Evolutionary conservation across 495 filamentous ascomycete genomes (phyloP).

Genomic region (Halenospora varia): DNA sequence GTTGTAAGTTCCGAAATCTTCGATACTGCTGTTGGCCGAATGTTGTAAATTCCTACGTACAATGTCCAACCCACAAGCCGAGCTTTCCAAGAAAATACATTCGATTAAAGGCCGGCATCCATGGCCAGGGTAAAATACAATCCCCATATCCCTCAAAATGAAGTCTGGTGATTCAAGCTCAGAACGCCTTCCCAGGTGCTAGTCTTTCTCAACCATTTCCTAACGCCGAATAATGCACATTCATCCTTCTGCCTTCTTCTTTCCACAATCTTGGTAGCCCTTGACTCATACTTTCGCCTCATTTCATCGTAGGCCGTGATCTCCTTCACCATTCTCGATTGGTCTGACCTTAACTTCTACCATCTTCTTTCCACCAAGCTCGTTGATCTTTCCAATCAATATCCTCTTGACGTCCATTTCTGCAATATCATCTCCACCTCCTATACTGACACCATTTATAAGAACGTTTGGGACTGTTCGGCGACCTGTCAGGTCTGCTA

Average conservation of each 20-base stretch:
- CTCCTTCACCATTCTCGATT: not conserved
- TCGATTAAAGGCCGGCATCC: not conserved
- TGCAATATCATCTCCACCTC: constrained; percentile 82
- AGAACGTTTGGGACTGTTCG: constrained; percentile 89
- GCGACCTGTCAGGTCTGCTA: constrained; percentile 71
- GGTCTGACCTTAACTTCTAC: constrained; percentile 33
- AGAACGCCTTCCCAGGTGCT: not conserved
- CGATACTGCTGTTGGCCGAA: no score
- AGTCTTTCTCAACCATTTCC: not conserved
- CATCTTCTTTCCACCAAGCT: constrained; percentile 65
- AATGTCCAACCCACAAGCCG: not conserved
- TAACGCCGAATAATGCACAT: constrained; percentile 10
- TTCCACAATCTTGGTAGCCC: not conserved
- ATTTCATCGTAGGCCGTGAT: constrained; percentile 16
- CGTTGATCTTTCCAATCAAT: constrained; percentile 66
- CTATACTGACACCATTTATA: constrained; percentile 82
- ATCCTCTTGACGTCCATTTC: constrained; percentile 65
- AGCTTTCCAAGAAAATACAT: not conserved
- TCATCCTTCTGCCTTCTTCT: not conserved
- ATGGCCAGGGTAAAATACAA: not conserved
- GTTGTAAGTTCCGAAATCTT: no score
- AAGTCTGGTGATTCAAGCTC: not conserved
- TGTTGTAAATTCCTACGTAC: no score
- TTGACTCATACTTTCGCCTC: not conserved
- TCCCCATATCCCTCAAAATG: not conserved